Conservation (phyloP, 2,329 filamentous ascomycete genomes). For the Xylaria polymorpha region DNA sequence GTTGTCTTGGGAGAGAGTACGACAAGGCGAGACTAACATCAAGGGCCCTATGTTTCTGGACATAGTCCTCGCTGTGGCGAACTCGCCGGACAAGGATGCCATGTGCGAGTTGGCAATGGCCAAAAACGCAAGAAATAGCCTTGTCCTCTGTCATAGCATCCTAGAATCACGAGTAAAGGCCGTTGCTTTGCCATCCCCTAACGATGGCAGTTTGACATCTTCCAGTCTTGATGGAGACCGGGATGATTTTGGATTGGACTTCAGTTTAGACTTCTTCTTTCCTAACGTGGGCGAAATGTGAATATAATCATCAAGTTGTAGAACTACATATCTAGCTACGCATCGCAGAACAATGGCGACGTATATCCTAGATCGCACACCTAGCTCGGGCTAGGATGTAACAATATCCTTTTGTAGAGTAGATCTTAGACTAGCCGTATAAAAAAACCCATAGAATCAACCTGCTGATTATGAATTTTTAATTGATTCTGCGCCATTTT, state of each 20-base stretch:
- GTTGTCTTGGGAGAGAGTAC: conserved; percentile 50
- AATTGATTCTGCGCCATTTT: background rate
- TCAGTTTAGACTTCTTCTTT: conserved; percentile 48
- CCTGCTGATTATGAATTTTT: background rate
- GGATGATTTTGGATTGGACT: conserved; percentile 43
- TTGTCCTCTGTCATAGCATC: conserved; percentile 49
- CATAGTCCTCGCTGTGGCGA: conserved; percentile 55
- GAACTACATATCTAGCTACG: background rate
- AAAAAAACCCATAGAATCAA: background rate
- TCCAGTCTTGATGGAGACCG: conserved; percentile 37
- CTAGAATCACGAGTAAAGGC: conserved; percentile 42
- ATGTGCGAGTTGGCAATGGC: conserved; percentile 47
- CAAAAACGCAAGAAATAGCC: conserved; percentile 50
- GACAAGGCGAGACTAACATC: conserved; percentile 57
- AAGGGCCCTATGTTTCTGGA: conserved; percentile 56
- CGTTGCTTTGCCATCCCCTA: conserved; percentile 28
- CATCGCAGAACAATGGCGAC: background rate
- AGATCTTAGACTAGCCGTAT: background rate
- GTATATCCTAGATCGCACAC: background rate
- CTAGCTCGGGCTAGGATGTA: background rate
- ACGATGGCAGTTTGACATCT: conserved; percentile 40
- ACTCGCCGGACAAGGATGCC: conserved; percentile 49
- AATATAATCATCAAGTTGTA: conserved; percentile 7
- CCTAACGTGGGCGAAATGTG: conserved; percentile 38
- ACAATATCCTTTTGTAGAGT: background rate